A percentile compares a stretch with the other conserved stretches of the same genome.
Conservation (phyloP, 495 filamentous ascomycete species). For the Diplogelasinospora grovesii region DNA sequence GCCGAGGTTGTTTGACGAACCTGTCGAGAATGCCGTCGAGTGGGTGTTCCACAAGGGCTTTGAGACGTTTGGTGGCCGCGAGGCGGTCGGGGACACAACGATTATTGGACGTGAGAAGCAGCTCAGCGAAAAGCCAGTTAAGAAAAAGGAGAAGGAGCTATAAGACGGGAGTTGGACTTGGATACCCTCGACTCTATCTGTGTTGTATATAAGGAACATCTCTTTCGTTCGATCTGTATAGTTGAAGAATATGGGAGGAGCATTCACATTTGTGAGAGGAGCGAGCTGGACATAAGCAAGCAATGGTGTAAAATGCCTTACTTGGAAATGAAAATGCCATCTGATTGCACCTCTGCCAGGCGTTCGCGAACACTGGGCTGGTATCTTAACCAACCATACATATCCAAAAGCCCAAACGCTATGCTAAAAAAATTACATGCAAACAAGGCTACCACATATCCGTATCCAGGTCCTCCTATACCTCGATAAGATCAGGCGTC, state of each 20-base stretch:
- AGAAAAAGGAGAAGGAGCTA: slow-evolving; percentile 53
- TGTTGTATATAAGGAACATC: slow-evolving; percentile 5
- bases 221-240: no score
- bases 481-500: slow-evolving; percentile 38
- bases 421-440: slow-evolving; percentile 13
- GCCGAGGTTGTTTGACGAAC: slow-evolving; percentile 85
- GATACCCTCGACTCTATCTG: slow-evolving; percentile 7
- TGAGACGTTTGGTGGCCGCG: slow-evolving; percentile 58
- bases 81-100: slow-evolving; percentile 44
- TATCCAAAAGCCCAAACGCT: slow-evolving; percentile 13
- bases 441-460: no score
- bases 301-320: no score
- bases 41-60: slow-evolving; percentile 81
- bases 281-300: no score
- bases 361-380: no score
- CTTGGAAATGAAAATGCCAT: no score
- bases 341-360: no score
- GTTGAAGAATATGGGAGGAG: neutral
- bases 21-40: slow-evolving; percentile 84
- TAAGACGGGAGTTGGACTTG: slow-evolving; percentile 11
- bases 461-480: slow-evolving; percentile 13
- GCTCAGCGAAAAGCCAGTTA: slow-evolving; percentile 46
- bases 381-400: no score
- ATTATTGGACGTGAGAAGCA: slow-evolving; percentile 50
- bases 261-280: neutral